phyloP scores from a whole-genome alignment of 495 filamentous ascomycete species.

The Lepidopterella palustris region DNA sequence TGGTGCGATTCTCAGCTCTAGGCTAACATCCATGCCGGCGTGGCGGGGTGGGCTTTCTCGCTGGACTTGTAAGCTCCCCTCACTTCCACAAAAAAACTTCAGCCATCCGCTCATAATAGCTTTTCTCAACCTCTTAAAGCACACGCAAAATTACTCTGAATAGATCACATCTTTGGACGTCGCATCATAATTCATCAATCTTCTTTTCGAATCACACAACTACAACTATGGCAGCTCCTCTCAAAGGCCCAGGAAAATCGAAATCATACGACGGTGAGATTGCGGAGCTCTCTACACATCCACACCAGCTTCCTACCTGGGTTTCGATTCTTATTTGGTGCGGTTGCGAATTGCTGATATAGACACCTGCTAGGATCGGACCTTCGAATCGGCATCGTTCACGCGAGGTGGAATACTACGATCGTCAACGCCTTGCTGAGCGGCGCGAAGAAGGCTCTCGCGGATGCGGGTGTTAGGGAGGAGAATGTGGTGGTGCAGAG shows the following conservation, averaged over 20 bases:
- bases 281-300: neutral
- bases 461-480: constrained; percentile 68
- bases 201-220: no score
- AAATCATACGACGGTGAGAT: constrained; percentile 26
- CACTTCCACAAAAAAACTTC: no score
- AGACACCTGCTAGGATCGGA: constrained; percentile 53
- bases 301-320: neutral
- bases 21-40: no score
- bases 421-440: constrained; percentile 73
- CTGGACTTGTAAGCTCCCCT: no score
- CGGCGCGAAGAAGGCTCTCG: constrained; percentile 59
- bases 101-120: no score
- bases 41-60: no score
- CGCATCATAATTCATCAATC: no score
- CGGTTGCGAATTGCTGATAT: constrained; percentile 6
- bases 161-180: no score
- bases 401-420: constrained; percentile 85
- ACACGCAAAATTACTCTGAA: no score
- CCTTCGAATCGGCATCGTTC: constrained; percentile 87
- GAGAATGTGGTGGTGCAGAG: constrained; percentile 83
- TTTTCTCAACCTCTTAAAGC: no score
- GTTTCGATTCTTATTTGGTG: neutral
- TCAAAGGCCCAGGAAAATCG: constrained; percentile 25
- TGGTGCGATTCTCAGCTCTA: no score
- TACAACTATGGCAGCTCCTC: constrained; percentile 18